Percentiles rank a stretch among this genome's conserved stretches.
Evolutionary conservation across 208 protist species (phyloP).

Genomic region (Tritrichomonas musculus): DNA sequence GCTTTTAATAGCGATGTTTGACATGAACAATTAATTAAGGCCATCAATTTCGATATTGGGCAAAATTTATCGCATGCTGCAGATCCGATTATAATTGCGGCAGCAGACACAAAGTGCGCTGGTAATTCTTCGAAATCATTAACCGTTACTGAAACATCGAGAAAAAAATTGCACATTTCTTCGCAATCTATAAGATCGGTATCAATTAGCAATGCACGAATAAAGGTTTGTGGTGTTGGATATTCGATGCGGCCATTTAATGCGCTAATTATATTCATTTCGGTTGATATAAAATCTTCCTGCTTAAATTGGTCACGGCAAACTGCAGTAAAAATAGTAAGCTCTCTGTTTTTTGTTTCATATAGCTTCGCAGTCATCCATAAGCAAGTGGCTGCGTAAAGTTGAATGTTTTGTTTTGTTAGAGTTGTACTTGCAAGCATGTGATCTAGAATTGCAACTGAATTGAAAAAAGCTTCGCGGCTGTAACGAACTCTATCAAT

Average conservation of each 20-base stretch:
- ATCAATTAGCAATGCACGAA: neutral
- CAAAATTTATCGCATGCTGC: neutral
- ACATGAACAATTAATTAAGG: neutral
- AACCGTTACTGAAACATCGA: neutral
- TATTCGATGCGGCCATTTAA: neutral
- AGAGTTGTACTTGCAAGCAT: neutral
- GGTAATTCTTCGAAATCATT: neutral
- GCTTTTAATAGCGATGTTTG: neutral
- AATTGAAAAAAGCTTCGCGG: neutral
- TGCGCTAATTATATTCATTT: neutral
- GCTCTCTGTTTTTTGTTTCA: neutral
- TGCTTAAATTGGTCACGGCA: neutral
- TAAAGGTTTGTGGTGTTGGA: neutral
- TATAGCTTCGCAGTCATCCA: neutral
- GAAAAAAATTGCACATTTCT: neutral
- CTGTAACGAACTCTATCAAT: neutral
- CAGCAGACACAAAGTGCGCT: neutral
- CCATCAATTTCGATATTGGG: neutral
- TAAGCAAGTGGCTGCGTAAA: neutral
- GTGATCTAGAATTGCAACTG: neutral
- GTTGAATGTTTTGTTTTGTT: neutral
- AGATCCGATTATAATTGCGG: neutral
- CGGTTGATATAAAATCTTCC: neutral
- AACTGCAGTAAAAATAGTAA: neutral
- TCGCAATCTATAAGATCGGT: neutral